A percentile compares a stretch with the other conserved stretches of the same genome.
phyloP scores from a whole-genome alignment of 2,329 filamentous ascomycete species.

The Graphilbum fragrans region DNA sequence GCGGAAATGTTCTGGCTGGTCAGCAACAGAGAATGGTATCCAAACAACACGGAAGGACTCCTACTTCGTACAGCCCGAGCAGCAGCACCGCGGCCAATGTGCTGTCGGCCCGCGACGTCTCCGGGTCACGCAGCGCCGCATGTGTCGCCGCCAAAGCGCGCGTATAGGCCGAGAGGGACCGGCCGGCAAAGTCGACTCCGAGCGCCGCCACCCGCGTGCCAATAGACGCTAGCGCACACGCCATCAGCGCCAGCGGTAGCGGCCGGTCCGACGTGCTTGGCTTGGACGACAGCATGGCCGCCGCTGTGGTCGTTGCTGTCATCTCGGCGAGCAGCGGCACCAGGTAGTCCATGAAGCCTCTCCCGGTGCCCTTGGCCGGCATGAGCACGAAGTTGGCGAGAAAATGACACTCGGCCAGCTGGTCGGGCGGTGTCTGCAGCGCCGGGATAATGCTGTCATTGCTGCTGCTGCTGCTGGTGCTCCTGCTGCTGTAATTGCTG shows the following conservation, averaged over 20 bases:
- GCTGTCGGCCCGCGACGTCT: conserved; percentile 37
- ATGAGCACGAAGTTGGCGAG: conserved; percentile 47
- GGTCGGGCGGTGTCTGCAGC: conserved; percentile 36
- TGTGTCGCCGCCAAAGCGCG: conserved; percentile 41
- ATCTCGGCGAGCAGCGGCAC: conserved; percentile 32
- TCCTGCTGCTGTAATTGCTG: neutral
- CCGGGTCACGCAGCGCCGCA: conserved; percentile 37
- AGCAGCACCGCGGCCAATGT: conserved; percentile 48
- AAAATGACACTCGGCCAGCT: conserved; percentile 47
- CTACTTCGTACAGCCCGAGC: conserved; percentile 44
- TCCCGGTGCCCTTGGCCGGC: conserved; percentile 33
- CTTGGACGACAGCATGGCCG: too few relatives aligned
- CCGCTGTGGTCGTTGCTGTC: too few relatives aligned
- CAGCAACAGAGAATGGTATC: neutral
- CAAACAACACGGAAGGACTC: neutral
- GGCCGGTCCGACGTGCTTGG: neutral
- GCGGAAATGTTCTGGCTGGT: conserved; percentile 35
- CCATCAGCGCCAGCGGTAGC: conserved; percentile 35
- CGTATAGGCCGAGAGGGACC: conserved; percentile 40
- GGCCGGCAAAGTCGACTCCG: conserved; percentile 20
- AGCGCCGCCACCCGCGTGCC: conserved; percentile 33
- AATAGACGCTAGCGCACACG: conserved; percentile 45
- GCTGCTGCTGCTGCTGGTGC: neutral
- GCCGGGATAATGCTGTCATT: conserved; percentile 3
- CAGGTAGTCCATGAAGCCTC: conserved; percentile 48